phyloP scores from a whole-genome alignment of 805 yeast genomes.

The Henningerozyma blattae region DNA sequence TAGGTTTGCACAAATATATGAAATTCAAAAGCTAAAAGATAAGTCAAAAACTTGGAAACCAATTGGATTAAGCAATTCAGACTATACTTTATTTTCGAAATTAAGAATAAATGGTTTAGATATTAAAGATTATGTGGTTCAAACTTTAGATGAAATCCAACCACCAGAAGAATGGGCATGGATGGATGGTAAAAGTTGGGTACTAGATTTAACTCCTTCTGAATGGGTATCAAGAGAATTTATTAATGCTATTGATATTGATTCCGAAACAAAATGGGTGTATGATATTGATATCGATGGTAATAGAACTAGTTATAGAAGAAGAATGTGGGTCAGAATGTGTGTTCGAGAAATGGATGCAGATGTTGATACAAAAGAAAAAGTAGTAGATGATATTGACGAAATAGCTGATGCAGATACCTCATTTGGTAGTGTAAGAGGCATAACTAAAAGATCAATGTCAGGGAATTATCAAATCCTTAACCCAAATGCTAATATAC shows the following conservation, averaged over 20 bases:
- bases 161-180: slow-evolving; percentile 57
- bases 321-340: slow-evolving; percentile 56
- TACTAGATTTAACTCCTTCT: slow-evolving; percentile 48
- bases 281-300: slow-evolving; percentile 40
- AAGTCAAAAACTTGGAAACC: slow-evolving; percentile 47
- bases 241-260: slow-evolving; percentile 47
- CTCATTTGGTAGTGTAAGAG: neutral
- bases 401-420: neutral
- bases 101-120: slow-evolving; percentile 22
- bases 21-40: slow-evolving; percentile 43
- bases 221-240: slow-evolving; percentile 49
- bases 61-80: slow-evolving; percentile 45
- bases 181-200: slow-evolving; percentile 38
- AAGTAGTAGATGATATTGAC: neutral
- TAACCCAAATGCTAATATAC: neutral
- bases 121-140: slow-evolving; percentile 10
- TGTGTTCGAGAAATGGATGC: slow-evolving; percentile 19
- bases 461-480: neutral
- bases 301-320: slow-evolving; percentile 31
- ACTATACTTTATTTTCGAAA: slow-evolving; percentile 38
- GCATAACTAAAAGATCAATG: neutral
- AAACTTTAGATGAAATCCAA: slow-evolving; percentile 27
- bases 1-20: slow-evolving; percentile 52
- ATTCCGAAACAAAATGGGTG: slow-evolving; percentile 76
- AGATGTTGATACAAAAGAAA: neutral